phyloP scores from a whole-genome alignment of 441 rosid genomes.

The Hypseocharis bilobata region DNA sequence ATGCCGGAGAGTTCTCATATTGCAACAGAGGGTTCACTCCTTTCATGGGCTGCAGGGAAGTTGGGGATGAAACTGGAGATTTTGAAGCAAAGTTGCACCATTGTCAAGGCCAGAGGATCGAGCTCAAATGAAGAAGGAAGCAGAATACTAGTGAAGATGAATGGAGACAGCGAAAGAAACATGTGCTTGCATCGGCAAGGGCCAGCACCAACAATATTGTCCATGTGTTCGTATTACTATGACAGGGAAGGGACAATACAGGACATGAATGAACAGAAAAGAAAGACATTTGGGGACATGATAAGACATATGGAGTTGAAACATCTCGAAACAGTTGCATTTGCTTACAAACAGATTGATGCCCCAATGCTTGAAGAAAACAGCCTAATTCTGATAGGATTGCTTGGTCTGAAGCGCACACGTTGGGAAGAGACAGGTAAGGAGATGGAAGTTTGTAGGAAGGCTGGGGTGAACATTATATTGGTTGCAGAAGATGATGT shows the following conservation, averaged over 20 bases:
- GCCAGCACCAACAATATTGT: constrained; percentile 8
- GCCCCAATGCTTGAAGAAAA: neutral
- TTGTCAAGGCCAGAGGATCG: neutral
- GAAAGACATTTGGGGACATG: neutral
- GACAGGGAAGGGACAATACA: neutral
- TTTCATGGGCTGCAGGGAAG: constrained; percentile 8
- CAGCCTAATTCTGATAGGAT: constrained; percentile 8
- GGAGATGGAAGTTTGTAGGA: neutral
- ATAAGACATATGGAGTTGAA: constrained; percentile 1
- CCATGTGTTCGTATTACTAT: constrained; percentile 5
- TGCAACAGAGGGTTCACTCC: constrained; percentile 2
- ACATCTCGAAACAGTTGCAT: constrained; percentile 4
- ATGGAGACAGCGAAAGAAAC: neutral
- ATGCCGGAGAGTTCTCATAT: neutral
- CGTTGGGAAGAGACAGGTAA: neutral
- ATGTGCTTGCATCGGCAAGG: constrained; percentile 9
- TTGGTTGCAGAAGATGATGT: too few relatives aligned
- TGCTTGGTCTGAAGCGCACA: constrained; percentile 11
- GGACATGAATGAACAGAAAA: neutral
- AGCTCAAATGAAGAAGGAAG: neutral
- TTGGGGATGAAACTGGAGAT: constrained; percentile 11
- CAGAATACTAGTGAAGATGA: neutral
- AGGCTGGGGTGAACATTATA: too few relatives aligned
- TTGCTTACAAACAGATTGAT: constrained; percentile 15
- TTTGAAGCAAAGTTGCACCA: constrained; percentile 10